These are phyloP conservation scores for Cardamine resedifolia DNA, from an alignment of 345 rosid species.

Conservation along the genomic window DNA sequence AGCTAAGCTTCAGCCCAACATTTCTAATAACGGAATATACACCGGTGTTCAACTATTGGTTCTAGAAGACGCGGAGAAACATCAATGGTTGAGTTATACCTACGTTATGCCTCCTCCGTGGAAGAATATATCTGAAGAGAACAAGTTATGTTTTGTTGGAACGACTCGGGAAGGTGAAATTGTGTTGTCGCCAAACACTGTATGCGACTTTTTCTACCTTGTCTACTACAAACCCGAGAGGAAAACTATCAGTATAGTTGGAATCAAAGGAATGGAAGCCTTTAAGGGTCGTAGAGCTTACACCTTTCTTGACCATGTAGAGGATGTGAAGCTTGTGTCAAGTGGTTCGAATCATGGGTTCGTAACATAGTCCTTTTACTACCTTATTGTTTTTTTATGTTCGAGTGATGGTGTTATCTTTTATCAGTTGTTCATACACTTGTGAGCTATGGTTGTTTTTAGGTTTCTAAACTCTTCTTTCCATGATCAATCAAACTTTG, in stretches of 20 bases:
- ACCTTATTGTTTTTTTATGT: not conserved
- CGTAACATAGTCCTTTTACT: not conserved
- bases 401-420: not conserved
- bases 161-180: not conserved
- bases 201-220: not conserved
- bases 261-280: constrained; percentile 8
- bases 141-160: not conserved
- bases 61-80: not conserved
- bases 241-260: not conserved
- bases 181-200: not conserved
- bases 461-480: not conserved
- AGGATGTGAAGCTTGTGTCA: constrained; percentile 2
- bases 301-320: constrained; percentile 20
- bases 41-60: constrained; percentile 10
- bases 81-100: constrained; percentile 3
- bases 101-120: not conserved
- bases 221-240: not conserved
- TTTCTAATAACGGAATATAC: not conserved
- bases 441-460: not conserved
- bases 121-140: not conserved
- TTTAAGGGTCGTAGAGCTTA: not conserved
- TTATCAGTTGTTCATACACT: not conserved
- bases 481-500: not conserved
- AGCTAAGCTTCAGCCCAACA: not conserved
- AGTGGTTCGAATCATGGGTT: not conserved